phyloP scores from a whole-genome alignment of 78 protist species.

The Acrasis kona region DNA sequence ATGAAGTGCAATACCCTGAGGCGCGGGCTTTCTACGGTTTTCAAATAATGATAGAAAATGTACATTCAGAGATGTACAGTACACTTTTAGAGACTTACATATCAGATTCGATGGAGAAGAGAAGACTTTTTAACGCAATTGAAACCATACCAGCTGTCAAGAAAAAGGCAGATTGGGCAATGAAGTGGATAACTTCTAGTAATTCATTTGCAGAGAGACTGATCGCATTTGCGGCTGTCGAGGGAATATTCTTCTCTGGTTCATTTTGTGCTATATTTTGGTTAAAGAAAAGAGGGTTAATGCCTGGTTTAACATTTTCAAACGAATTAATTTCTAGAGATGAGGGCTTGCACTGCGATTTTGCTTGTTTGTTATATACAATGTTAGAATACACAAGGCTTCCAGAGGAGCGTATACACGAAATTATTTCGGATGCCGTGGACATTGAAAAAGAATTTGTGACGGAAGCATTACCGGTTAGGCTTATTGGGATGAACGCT shows the following conservation, averaged over 20 bases:
- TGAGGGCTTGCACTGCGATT: slow-evolving; percentile 95
- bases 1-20: slow-evolving; percentile 93
- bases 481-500: slow-evolving; percentile 93
- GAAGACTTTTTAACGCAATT: slow-evolving; percentile 79
- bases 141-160: slow-evolving; percentile 80
- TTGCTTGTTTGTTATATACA: slow-evolving; percentile 86
- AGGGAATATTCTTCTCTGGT: slow-evolving; percentile 97
- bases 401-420: slow-evolving; percentile 2
- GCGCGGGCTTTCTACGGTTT: slow-evolving; percentile 97
- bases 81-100: slow-evolving; percentile 92
- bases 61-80: slow-evolving; percentile 90
- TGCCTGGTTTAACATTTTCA: slow-evolving; percentile 93
- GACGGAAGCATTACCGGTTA: slow-evolving; percentile 87
- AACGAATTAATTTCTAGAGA: slow-evolving; percentile 95
- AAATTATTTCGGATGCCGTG: slow-evolving; percentile 84
- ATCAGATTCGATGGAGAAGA: slow-evolving; percentile 49
- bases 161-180: slow-evolving; percentile 95
- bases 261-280: slow-evolving; percentile 94
- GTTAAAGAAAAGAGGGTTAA: slow-evolving; percentile 94
- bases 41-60: slow-evolving; percentile 93
- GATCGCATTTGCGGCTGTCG: slow-evolving; percentile 96
- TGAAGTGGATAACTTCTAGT: slow-evolving; percentile 74
- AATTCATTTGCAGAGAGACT: slow-evolving; percentile 81
- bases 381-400: slow-evolving; percentile 33
- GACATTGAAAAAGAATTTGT: slow-evolving; percentile 82